phyloP scores from a whole-genome alignment of 306 rosid genomes.

The Ormosia emarginata region DNA sequence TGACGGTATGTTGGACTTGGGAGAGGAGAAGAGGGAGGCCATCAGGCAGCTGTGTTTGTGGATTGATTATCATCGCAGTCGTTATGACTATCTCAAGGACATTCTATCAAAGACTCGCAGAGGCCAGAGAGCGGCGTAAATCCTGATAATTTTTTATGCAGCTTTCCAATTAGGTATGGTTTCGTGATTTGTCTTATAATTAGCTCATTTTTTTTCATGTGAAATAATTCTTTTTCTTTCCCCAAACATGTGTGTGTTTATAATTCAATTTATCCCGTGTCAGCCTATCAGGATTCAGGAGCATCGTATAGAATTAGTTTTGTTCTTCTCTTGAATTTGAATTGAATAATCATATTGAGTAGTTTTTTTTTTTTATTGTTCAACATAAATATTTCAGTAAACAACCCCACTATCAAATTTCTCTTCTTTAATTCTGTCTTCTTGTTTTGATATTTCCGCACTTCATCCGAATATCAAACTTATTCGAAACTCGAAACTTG shows the following conservation, averaged over 20 bases:
- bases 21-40: conserved; percentile 94
- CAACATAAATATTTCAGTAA: neutral
- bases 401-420: neutral
- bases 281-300: neutral
- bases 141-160: conserved; percentile 3
- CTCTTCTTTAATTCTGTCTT: neutral
- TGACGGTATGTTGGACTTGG: conserved; percentile 51
- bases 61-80: conserved; percentile 85
- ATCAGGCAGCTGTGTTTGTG: conserved; percentile 90
- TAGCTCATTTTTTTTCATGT: conserved; percentile 32
- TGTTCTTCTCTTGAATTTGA: conserved; percentile 15
- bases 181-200: conserved; percentile 8
- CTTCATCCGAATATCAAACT: neutral
- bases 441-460: neutral
- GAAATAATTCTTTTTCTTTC: conserved; percentile 19
- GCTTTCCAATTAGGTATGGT: conserved; percentile 14
- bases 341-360: neutral
- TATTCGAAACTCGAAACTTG: neutral
- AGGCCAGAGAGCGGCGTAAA: conserved; percentile 58
- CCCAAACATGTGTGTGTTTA: conserved; percentile 24
- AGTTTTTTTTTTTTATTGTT: neutral
- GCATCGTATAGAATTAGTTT: conserved; percentile 11
- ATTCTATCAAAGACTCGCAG: conserved; percentile 49
- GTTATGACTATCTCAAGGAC: conserved; percentile 72
- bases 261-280: conserved; percentile 15